Evolutionary conservation across 345 rosid genomes (phyloP).

Genomic region (Eucalyptus tenuipes): DNA sequence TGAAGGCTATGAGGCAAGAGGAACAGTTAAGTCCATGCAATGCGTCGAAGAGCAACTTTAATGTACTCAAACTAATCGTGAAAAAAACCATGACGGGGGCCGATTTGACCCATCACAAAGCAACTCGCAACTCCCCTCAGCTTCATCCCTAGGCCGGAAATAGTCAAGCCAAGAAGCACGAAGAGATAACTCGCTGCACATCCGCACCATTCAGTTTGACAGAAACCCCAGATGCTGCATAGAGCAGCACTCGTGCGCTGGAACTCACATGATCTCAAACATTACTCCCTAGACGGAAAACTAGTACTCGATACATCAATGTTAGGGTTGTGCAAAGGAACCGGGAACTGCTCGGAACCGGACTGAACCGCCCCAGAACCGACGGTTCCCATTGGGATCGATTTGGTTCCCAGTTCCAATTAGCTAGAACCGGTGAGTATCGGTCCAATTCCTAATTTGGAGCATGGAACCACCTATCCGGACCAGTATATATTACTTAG

Average conservation of each 20-base stretch:
- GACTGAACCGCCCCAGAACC: fast-evolving
- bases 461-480: no score
- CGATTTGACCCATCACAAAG: background rate
- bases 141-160: background rate
- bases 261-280: background rate
- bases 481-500: no score
- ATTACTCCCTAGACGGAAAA: background rate
- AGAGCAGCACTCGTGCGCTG: background rate
- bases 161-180: background rate
- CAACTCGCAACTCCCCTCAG: background rate
- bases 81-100: background rate
- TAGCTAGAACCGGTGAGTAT: no score
- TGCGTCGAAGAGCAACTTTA: background rate
- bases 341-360: fast-evolving
- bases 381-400: no score
- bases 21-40: background rate
- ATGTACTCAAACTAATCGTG: background rate
- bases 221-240: background rate
- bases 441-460: no score
- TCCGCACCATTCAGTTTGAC: background rate
- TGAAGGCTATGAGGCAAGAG: background rate
- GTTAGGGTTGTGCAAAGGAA: no score
- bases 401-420: no score
- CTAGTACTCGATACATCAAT: background rate
- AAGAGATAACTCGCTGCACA: background rate